Base-by-base conservation (phyloP, 1,139 yeast genomes). In the Yamadazyma atmosphaerica region DNA sequence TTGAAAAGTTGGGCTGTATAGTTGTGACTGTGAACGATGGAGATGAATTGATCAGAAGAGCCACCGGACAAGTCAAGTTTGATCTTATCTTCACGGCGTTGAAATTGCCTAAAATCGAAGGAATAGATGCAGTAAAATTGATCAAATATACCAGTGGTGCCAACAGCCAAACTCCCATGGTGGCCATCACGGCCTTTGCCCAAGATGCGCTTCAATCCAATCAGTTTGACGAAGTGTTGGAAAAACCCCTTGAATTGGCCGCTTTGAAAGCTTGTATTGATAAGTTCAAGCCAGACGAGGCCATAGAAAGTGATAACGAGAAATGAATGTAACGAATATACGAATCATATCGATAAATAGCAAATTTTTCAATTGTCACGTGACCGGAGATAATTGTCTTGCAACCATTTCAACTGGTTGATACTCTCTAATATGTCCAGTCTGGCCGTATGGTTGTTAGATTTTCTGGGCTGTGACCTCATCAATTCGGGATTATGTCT, bases 341-440 rank as follows among this genome's bases (percentile, higher is more conserved):
- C n/a, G n/a, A n/a, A n/a, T n/a, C n/a, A n/a, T n/a, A n/a, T n/a
- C n/a, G n/a, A n/a, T n/a, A n/a, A n/a, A n/a, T n/a, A n/a, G n/a
- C n/a, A n/a, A n/a, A n/a, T n/a, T n/a, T n/a, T n/a, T n/a, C n/a
- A n/a, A n/a, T n/a, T n/a, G n/a, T n/a, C n/a, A n/a, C n/a, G n/a
- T n/a, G n/a, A 41, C 48, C 62, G 64, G 44, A 83, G 67, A 51
- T 87, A 89, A 52, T 85, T 67, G 14, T 81, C 77, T 40, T 76
- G 68, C 58, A 83, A 88, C 88, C 94, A 92, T 50, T 71, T 74
- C 54, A 92, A 69, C 57, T 92, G 96, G 10, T 65, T 77, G 31
- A 94, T 90, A 55, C 96, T 87, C 58, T 92, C 98, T 39, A 86
- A 54, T 35, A 94, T 90, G 61, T 94, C 99, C 9, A 82, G 72